A percentile compares a stretch with the other conserved stretches of the same genome.
Conservation (phyloP, 192 early-diverging fungal genomes). For the Mortierella alpina region DNA sequence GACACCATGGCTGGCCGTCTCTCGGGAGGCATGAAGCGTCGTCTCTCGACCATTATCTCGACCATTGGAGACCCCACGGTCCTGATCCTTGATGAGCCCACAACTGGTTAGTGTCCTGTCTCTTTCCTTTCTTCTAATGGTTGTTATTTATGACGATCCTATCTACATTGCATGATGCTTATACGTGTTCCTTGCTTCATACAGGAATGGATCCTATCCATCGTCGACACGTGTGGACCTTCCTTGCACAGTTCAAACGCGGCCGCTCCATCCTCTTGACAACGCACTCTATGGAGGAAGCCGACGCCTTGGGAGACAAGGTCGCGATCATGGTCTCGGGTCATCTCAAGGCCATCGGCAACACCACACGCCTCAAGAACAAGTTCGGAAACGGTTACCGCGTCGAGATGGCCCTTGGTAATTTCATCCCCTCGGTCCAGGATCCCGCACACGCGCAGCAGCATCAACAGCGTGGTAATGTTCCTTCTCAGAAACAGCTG, state of each 20-base stretch:
- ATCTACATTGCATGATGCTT: too few relatives aligned
- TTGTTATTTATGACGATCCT: too few relatives aligned
- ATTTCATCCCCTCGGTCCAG: constrained; percentile 33
- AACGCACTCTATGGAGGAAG: constrained; percentile 83
- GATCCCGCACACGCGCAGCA: neutral
- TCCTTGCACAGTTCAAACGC: constrained; percentile 80
- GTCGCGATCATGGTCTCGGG: constrained; percentile 76
- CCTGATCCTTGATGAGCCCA: constrained; percentile 75
- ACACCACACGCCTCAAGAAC: constrained; percentile 71
- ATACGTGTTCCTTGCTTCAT: too few relatives aligned
- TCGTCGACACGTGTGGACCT: constrained; percentile 82
- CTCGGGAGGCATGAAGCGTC: constrained; percentile 82
- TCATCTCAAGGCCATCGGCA: constrained; percentile 69
- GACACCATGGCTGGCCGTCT: constrained; percentile 71
- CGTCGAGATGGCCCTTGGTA: constrained; percentile 69
- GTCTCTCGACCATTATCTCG: constrained; percentile 75
- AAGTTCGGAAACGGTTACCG: constrained; percentile 82
- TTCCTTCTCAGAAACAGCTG: constrained; percentile 53
- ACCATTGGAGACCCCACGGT: constrained; percentile 76
- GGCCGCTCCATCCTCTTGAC: constrained; percentile 77
- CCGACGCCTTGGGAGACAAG: constrained; percentile 68
- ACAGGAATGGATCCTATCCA: constrained; percentile 82
- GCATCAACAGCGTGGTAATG: neutral
- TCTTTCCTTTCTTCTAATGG: too few relatives aligned
- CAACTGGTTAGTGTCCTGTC: constrained; percentile 8